A percentile compares a stretch with the other conserved stretches of the same genome.
Conservation (phyloP, 768 basidiomycete genomes). For the Cyclocybe aegerita region DNA sequence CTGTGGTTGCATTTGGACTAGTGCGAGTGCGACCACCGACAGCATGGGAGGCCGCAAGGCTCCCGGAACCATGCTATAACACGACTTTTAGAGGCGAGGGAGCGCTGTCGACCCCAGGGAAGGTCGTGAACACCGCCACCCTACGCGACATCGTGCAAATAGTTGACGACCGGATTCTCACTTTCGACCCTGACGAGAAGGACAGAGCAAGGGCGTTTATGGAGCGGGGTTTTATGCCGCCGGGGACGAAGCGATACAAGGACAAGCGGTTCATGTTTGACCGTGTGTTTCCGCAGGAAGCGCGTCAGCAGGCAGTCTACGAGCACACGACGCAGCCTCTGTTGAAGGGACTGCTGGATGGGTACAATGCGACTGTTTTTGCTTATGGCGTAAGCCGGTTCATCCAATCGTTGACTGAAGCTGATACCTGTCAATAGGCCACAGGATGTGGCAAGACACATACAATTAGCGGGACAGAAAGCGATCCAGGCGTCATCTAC, state of each 20-base stretch:
- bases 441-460: slow-evolving; percentile 99
- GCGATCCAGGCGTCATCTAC: slow-evolving; percentile 92
- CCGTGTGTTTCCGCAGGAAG: slow-evolving; percentile 80
- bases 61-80: slow-evolving; percentile 75
- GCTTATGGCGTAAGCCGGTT: slow-evolving; percentile 85
- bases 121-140: slow-evolving; percentile 51
- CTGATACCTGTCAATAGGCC: slow-evolving; percentile 53
- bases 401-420: background rate
- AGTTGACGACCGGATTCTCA: slow-evolving; percentile 91
- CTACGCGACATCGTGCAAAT: slow-evolving; percentile 83
- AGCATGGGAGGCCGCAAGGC: slow-evolving; percentile 78
- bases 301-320: slow-evolving; percentile 86
- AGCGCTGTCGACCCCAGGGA: slow-evolving; percentile 70
- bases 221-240: slow-evolving; percentile 82
- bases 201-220: slow-evolving; percentile 78
- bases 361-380: slow-evolving; percentile 97
- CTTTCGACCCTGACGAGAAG: slow-evolving; percentile 94
- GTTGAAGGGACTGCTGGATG: slow-evolving; percentile 82
- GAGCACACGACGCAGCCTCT: slow-evolving; percentile 84
- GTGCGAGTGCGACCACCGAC: slow-evolving; percentile 92
- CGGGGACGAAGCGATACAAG: slow-evolving; percentile 91
- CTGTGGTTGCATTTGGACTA: slow-evolving; percentile 28
- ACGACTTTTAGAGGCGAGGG: slow-evolving; percentile 79
- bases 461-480: slow-evolving; percentile 91
- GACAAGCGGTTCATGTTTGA: slow-evolving; percentile 98